Evolutionary conservation across 768 basidiomycete genomes (phyloP).

Genomic region (Lactifluus hygrophoroides): DNA sequence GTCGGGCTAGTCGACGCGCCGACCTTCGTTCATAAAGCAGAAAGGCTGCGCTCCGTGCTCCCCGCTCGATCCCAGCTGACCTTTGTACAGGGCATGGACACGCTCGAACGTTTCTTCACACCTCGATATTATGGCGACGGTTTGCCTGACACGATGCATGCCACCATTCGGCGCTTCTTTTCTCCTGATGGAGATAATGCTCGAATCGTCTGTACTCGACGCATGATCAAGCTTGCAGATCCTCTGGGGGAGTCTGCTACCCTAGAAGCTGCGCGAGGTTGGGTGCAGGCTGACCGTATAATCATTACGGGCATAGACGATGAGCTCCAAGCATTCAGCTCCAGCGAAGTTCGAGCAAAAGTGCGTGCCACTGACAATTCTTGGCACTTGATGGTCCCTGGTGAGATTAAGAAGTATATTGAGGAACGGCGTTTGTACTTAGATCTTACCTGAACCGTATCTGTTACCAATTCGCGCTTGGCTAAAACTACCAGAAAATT

Average conservation of each 20-base stretch:
- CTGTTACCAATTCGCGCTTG: neutral
- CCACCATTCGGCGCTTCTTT: constrained; percentile 51
- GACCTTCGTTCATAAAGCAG: constrained; percentile 79
- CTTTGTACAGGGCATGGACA: constrained; percentile 79
- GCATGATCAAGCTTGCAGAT: constrained; percentile 28
- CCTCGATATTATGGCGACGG: constrained; percentile 56
- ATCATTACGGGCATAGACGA: constrained; percentile 53
- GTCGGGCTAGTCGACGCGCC: constrained; percentile 82
- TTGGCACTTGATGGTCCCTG: constrained; percentile 44
- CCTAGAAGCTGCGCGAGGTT: constrained; percentile 36
- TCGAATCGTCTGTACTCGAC: constrained; percentile 56
- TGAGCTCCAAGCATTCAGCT: constrained; percentile 52
- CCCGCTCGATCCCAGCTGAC: constrained; percentile 41
- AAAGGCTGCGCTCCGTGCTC: constrained; percentile 45
- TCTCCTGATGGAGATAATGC: constrained; percentile 46
- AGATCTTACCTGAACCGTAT: neutral
- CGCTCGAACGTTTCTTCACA: constrained; percentile 70
- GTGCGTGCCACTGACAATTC: constrained; percentile 28
- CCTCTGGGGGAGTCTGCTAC: constrained; percentile 25
- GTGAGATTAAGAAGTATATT: constrained; percentile 45
- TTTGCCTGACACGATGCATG: constrained; percentile 43
- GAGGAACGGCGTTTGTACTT: constrained; percentile 38
- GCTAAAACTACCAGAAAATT: neutral
- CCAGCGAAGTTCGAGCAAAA: constrained; percentile 52
- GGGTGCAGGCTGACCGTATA: constrained; percentile 44